These are phyloP conservation scores for Podaxis pistillaris DNA, from an alignment of 768 basidiomycete species.

Conservation along the genomic window DNA sequence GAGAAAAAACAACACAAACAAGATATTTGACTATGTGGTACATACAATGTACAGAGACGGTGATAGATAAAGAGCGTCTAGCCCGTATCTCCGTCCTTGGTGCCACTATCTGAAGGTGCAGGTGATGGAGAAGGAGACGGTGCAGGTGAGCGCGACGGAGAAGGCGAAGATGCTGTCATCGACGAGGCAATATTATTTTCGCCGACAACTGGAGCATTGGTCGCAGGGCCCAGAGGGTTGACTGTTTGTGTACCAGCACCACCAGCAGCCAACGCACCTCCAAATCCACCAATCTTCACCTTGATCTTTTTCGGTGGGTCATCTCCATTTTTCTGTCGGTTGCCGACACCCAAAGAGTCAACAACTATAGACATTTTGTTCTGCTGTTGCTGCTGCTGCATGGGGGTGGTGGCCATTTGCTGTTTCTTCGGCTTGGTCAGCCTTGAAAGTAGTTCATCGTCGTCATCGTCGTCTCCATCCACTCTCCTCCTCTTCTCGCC, in stretches of 20 bases:
- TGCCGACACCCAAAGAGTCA: slow-evolving; percentile 22
- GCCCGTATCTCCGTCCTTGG: slow-evolving; percentile 76
- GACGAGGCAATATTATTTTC: slow-evolving; percentile 16
- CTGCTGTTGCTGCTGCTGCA: slow-evolving; percentile 5
- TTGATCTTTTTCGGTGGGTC: slow-evolving; percentile 73
- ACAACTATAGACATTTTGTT: neutral
- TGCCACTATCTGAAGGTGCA: slow-evolving; percentile 58
- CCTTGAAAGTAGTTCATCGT: slow-evolving; percentile 61
- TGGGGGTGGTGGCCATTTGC: slow-evolving; percentile 23
- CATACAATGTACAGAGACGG: slow-evolving; percentile 15
- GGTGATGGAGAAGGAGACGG: slow-evolving; percentile 36
- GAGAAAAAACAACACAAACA: slow-evolving; percentile 10
- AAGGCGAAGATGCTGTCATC: slow-evolving; percentile 14
- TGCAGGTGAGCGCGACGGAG: slow-evolving; percentile 21
- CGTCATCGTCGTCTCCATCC: slow-evolving; percentile 73
- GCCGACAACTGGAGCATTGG: neutral
- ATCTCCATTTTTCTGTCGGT: slow-evolving; percentile 43
- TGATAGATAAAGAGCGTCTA: slow-evolving; percentile 28
- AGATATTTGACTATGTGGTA: slow-evolving; percentile 5
- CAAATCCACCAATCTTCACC: slow-evolving; percentile 60
- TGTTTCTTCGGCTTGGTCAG: slow-evolving; percentile 61
- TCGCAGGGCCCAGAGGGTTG: neutral
- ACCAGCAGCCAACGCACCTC: slow-evolving; percentile 31
- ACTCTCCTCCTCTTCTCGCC: slow-evolving; percentile 67
- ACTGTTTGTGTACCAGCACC: neutral